Evolutionary conservation across 768 basidiomycete species (phyloP), one percentile per base, ranked within the genome.

Genomic region (Gymnopilus dilepis): DNA sequence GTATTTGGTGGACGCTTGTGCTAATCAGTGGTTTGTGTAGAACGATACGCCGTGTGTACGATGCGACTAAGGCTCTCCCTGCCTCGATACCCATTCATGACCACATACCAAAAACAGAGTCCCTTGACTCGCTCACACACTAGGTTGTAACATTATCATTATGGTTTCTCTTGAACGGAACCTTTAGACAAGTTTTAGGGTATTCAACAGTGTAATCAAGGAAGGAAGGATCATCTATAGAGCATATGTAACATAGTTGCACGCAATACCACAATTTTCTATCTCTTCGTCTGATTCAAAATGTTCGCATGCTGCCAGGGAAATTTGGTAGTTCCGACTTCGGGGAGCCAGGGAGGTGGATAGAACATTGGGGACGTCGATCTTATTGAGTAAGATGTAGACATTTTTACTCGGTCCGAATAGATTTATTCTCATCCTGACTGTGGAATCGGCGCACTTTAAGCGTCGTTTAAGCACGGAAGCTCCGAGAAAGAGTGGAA

Each of bases 31-130:
- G 50, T 60, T 26, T 55, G 13, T 28, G n/a, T 65, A 87, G 84
- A 84, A 80, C 64, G 86, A 87, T 67, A 78, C 72, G 45, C 84
- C 84, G 12, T 65, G 73, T 24, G 33, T 67, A 50, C 60, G 69
- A 58, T 86, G 85, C 65, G 84, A 85, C 69, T 86, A 72, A 80
- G 21, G 22, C 31, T 30, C 3, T 59, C 15, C 54, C 33, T 33
- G 15, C 40, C 17, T 53, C 30, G 48, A 52, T 41, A 34, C 48
- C 54, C 37, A 50, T 38, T 24, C 22, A 37, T 54, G 48, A 53
- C 51, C 48, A 37, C 34, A 55, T 30, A 3, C 34, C 15, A 9
- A 30, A 17, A 58, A 37, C 41, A 48, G 57, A 62, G 47, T 45
- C 60, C 57, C 62, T 56, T 47, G 40, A 48, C 59, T 30, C 40